These are phyloP conservation scores for Truncatella angustata DNA, from an alignment of 2,329 filamentous ascomycete species.

Conservation along the genomic window DNA sequence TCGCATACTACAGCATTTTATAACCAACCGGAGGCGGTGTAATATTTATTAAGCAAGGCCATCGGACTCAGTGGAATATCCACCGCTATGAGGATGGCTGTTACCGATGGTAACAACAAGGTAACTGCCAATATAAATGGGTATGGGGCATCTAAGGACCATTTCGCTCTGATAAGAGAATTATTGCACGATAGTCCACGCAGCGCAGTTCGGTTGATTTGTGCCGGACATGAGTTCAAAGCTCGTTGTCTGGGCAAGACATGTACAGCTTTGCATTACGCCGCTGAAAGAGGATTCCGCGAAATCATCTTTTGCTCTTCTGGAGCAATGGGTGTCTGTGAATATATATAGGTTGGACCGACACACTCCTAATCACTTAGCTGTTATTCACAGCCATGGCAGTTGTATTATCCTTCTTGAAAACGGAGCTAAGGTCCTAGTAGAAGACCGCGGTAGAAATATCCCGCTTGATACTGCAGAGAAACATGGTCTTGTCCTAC, in stretches of 20 bases:
- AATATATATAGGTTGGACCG: neutral
- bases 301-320: neutral
- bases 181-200: neutral
- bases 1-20: neutral
- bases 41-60: neutral
- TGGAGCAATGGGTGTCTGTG: neutral
- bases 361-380: neutral
- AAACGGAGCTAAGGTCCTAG: neutral
- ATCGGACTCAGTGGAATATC: neutral
- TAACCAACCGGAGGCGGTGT: neutral
- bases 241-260: neutral
- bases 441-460: neutral
- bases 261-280: neutral
- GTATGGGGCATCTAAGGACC: neutral
- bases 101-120: neutral
- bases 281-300: neutral
- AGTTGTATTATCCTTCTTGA: neutral
- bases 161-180: neutral
- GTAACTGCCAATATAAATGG: neutral
- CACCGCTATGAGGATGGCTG: neutral
- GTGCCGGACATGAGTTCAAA: neutral
- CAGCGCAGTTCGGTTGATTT: neutral
- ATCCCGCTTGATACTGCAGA: neutral
- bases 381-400: neutral
- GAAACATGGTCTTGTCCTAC: neutral